A percentile compares a stretch with the other conserved stretches of the same genome.
Evolutionary conservation across 768 basidiomycete genomes (phyloP).

Genomic region (Lentinula sp.): DNA sequence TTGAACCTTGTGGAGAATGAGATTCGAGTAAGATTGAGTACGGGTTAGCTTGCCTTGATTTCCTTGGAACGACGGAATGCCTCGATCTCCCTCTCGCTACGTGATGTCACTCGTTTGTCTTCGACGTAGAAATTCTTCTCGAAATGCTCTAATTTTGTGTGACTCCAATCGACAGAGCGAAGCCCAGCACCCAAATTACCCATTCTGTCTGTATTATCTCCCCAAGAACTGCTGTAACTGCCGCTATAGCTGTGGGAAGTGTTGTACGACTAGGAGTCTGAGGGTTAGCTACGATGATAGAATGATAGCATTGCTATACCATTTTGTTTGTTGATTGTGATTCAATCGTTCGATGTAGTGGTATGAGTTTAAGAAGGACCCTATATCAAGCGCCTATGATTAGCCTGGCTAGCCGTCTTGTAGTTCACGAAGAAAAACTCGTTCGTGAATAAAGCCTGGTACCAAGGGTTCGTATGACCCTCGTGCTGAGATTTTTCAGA

Average conservation of each 20-base stretch:
- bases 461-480: not conserved
- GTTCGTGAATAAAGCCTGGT: not conserved
- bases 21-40: not conserved
- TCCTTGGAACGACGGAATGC: slow-evolving; percentile 81
- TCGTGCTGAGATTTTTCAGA: not conserved
- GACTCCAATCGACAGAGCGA: slow-evolving; percentile 79
- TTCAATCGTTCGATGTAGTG: not conserved
- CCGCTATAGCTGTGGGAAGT: not conserved
- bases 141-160: slow-evolving; percentile 70
- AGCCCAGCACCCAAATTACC: slow-evolving; percentile 76
- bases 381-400: not conserved
- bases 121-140: slow-evolving; percentile 98
- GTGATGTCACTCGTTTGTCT: slow-evolving; percentile 74
- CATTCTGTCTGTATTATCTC: slow-evolving; percentile 65
- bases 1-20: slow-evolving; percentile 53
- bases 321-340: not conserved
- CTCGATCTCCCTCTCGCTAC: slow-evolving; percentile 80
- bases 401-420: not conserved
- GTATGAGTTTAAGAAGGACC: not conserved
- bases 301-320: not conserved
- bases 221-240: not conserved
- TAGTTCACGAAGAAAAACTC: not conserved
- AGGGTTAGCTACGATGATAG: not conserved
- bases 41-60: slow-evolving; percentile 59
- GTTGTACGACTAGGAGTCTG: not conserved